Percentiles rank a stretch among this genome's conserved stretches.
Conservation (phyloP, 768 basidiomycete genomes). For the Tylopilus sp. region DNA sequence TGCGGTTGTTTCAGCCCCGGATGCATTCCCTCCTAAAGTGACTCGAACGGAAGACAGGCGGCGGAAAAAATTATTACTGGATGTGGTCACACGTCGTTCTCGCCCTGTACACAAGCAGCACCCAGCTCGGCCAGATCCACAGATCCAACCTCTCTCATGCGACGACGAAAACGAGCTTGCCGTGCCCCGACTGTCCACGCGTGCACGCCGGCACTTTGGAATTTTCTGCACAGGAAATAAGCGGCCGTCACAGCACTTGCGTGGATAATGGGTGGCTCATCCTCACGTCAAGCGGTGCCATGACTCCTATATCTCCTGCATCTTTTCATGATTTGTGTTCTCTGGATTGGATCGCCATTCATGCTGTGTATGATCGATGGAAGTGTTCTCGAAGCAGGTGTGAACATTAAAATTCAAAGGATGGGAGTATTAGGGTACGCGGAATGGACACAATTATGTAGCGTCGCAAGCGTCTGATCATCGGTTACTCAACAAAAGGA, state of each 20-base stretch:
- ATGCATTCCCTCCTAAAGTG: conserved; percentile 30
- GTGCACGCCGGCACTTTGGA: conserved; percentile 28
- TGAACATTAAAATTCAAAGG: background rate
- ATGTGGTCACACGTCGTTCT: conserved; percentile 12
- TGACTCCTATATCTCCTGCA: conserved; percentile 3
- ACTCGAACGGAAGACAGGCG: conserved; percentile 10
- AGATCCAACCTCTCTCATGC: background rate
- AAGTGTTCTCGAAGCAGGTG: conserved; percentile 6
- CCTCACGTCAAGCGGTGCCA: background rate
- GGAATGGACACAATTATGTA: background rate
- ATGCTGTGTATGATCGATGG: conserved; percentile 10
- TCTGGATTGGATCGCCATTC: background rate
- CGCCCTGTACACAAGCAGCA: conserved; percentile 28
- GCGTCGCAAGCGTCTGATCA: background rate
- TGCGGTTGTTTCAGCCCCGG: conserved; percentile 34
- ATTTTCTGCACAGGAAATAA: conserved; percentile 38
- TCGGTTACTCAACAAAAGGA: conserved; percentile 26
- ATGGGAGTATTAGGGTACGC: background rate
- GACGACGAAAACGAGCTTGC: conserved; percentile 11
- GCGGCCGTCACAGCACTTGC: conserved; percentile 9
- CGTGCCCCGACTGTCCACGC: conserved; percentile 12
- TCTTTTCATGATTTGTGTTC: conserved; percentile 8
- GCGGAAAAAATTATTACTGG: conserved; percentile 9
- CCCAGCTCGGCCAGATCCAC: conserved; percentile 10
- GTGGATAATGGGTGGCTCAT: conserved; percentile 5